Conservation (phyloP, 1,284 basidiomycete genomes). For the Tetrapyrgos nigripes region DNA sequence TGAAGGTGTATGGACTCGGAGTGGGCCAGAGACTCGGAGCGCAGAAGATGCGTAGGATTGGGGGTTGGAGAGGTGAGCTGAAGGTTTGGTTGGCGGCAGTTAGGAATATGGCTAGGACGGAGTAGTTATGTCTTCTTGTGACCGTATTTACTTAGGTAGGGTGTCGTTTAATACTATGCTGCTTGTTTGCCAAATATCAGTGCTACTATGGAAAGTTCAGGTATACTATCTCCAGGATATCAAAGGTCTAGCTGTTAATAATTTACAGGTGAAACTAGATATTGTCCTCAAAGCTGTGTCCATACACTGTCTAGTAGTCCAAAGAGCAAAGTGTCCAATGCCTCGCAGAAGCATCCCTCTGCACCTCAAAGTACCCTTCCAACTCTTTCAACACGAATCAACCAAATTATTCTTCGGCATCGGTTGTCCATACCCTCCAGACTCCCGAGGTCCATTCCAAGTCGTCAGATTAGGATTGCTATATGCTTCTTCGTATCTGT, state of each 20-base stretch:
- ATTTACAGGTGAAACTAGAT: no score
- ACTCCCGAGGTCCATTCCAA: constrained; percentile 29
- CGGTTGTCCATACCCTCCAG: constrained; percentile 42
- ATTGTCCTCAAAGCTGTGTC: no score
- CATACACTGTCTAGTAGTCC: no score
- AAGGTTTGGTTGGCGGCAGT: constrained; percentile 43
- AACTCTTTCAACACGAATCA: constrained; percentile 29
- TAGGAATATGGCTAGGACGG: constrained; percentile 31
- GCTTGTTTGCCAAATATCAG: no score
- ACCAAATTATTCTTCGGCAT: constrained; percentile 25
- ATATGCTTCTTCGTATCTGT: constrained; percentile 41
- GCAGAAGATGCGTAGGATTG: constrained; percentile 52
- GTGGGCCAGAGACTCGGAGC: constrained; percentile 27
- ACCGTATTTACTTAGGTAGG: no score
- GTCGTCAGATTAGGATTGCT: constrained; percentile 43
- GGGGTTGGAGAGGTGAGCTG: constrained; percentile 46
- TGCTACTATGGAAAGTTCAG: no score
- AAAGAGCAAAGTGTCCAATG: no score
- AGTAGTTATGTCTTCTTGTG: neutral
- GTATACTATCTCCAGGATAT: no score
- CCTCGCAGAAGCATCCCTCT: neutral
- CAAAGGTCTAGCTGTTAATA: no score
- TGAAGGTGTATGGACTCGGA: constrained; percentile 37
- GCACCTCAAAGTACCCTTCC: neutral
- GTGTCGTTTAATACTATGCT: no score